Conservation (phyloP, 306 rosid genomes). For the Dalbergia cochinchinensis region DNA sequence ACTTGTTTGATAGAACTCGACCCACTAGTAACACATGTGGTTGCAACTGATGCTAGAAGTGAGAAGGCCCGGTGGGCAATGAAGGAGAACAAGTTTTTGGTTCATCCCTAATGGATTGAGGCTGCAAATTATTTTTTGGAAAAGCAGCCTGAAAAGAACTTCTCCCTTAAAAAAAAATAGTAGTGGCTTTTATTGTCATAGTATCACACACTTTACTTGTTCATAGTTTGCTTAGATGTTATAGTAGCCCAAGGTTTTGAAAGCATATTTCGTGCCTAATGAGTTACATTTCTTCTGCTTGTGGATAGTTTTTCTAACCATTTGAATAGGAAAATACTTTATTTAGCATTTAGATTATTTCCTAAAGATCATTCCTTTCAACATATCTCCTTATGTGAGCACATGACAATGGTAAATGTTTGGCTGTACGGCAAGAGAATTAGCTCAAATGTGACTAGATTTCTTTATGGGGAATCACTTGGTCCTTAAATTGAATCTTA, state of each 20-base stretch:
- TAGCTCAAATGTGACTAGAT: too few relatives aligned
- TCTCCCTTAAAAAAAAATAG: constrained; percentile 43
- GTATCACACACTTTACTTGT: not conserved
- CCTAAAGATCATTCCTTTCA: not conserved
- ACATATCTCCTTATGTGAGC: too few relatives aligned
- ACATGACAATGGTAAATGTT: too few relatives aligned
- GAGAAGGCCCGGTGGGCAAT: constrained; percentile 88
- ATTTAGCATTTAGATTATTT: not conserved
- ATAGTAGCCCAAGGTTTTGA: constrained; percentile 26
- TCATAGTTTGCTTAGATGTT: constrained; percentile 3
- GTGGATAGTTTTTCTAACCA: not conserved
- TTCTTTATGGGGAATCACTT: too few relatives aligned
- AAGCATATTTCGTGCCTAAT: constrained; percentile 13
- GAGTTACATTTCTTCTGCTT: not conserved
- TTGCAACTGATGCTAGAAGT: constrained; percentile 78
- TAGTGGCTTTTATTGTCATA: constrained; percentile 22
- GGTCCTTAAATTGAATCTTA: not conserved
- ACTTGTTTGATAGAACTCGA: constrained; percentile 68
- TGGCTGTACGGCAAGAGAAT: too few relatives aligned
- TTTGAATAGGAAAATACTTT: not conserved
- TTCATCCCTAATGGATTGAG: constrained; percentile 86
- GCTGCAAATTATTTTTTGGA: constrained; percentile 85
- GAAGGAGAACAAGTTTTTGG: constrained; percentile 75
- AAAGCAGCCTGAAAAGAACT: constrained; percentile 78
- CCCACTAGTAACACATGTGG: constrained; percentile 76